Conservation (phyloP, 1,139 yeast genomes). For the Diutina mesorugosa region DNA sequence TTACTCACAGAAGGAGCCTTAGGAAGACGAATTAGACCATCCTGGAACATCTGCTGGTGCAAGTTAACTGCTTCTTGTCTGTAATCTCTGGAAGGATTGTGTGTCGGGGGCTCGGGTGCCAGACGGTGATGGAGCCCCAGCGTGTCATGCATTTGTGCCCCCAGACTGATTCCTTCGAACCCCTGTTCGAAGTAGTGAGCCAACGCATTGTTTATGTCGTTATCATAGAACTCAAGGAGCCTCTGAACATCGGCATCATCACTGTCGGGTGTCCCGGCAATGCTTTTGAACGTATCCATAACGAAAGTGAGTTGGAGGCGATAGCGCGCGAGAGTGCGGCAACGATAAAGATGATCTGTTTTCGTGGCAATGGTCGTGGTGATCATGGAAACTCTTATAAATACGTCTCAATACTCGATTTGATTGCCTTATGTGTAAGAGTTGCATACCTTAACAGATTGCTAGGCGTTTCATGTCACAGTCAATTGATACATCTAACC, state of each 20-base stretch:
- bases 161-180: background rate
- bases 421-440: too few species aligned
- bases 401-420: background rate
- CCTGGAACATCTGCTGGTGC: slow-evolving; percentile 1
- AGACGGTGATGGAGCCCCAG: background rate
- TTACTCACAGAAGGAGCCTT: background rate
- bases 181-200: slow-evolving; percentile 2
- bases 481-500: too few species aligned
- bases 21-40: background rate
- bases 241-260: background rate
- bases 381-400: background rate
- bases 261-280: background rate
- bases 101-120: background rate
- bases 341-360: background rate
- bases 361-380: background rate
- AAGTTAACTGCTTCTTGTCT: background rate
- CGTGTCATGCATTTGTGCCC: background rate
- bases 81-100: background rate
- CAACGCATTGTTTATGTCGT: background rate
- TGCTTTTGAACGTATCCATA: background rate
- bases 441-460: too few species aligned
- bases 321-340: background rate
- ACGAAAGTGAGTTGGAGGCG: background rate
- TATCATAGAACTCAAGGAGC: background rate
- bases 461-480: too few species aligned